Base-by-base conservation (phyloP, 352 stramenopile genomes). In the Globisporangium emineosum region DNA sequence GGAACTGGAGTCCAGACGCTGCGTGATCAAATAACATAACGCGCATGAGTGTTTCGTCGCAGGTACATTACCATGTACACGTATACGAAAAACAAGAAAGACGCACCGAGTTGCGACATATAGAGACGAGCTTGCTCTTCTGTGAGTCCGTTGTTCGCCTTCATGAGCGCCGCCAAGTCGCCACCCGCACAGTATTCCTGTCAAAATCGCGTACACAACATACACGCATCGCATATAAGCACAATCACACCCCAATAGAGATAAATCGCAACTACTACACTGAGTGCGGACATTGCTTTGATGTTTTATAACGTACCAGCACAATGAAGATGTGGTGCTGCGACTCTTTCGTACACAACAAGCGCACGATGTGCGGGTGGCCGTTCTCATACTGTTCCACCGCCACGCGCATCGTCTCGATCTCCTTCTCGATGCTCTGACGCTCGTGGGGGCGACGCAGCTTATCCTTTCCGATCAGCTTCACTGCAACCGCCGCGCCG, bases 311-410 rank as follows among this genome's bases (percentile, higher is more conserved):
- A 2, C 62, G 5, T 43, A 91, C 82, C 73, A 90, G 65, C 42
- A 93, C 84, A 30, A 93, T 93, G 65, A 88, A 93, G 53, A 93
- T 93, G 58, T 89, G 77, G 21, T 88, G 73, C 66, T 91, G 81
- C 45, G 84, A 93, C 63, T 91, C 83, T 59, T 93, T 93, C 5
- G 84, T 93, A 60, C 81, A 90, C 37, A 93, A 60, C 57, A 93
- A 66, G 6, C 84, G 84, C 60, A 93, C 82, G 54, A 93, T 93
- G 51, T 93, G 83, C 55, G 84, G 84, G 62, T 93, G 84, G n/a
- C 84, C 84, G 42, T 93, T 93, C 67, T 93, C 84, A 62, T 86
- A 93, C 69, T 91, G 80, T 71, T 93, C 84, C 37, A 93, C 84
- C 17, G 84, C 84, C 42, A 93, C 84, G 58, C 81, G 80, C 84